phyloP scores from a whole-genome alignment of 2,329 filamentous ascomycete genomes.

The Fusarium heterosporum region DNA sequence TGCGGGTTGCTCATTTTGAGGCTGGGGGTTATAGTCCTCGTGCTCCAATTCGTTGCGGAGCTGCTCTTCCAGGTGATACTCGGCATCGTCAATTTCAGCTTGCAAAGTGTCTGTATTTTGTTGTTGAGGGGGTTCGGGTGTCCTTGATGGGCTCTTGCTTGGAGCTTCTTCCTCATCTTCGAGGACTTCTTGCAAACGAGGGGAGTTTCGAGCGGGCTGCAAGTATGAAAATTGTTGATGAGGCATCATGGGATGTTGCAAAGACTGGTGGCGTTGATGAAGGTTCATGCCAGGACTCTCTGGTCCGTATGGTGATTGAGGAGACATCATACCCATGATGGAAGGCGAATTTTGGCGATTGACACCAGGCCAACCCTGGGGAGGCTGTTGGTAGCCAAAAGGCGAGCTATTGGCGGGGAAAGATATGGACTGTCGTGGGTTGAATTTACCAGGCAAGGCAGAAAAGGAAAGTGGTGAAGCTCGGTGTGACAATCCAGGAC shows the following conservation, averaged over 20 bases:
- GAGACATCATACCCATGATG: slow-evolving; percentile 68
- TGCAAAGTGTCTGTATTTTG: slow-evolving; percentile 78
- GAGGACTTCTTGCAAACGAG: slow-evolving; percentile 76
- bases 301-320: slow-evolving; percentile 70
- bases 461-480: slow-evolving; percentile 79
- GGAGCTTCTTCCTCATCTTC: slow-evolving; percentile 75
- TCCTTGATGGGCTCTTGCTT: slow-evolving; percentile 65
- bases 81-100: slow-evolving; percentile 84
- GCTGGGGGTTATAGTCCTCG: slow-evolving; percentile 78
- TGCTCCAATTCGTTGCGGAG: slow-evolving; percentile 83
- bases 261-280: slow-evolving; percentile 69
- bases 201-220: slow-evolving; percentile 66
- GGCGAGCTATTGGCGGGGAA: slow-evolving; percentile 73
- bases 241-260: slow-evolving; percentile 68
- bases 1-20: slow-evolving; percentile 50
- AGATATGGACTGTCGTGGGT: slow-evolving; percentile 78
- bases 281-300: slow-evolving; percentile 61
- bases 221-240: slow-evolving; percentile 68
- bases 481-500: slow-evolving; percentile 72
- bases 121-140: slow-evolving; percentile 61
- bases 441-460: slow-evolving; percentile 68
- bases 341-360: slow-evolving; percentile 74
- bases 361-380: slow-evolving; percentile 66
- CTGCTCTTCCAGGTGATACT: slow-evolving; percentile 85
- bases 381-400: slow-evolving; percentile 73